A percentile compares a stretch with the other conserved stretches of the same genome.
Evolutionary conservation across 352 stramenopile species (phyloP).

Genomic region (Elongisporangium undulatum): DNA sequence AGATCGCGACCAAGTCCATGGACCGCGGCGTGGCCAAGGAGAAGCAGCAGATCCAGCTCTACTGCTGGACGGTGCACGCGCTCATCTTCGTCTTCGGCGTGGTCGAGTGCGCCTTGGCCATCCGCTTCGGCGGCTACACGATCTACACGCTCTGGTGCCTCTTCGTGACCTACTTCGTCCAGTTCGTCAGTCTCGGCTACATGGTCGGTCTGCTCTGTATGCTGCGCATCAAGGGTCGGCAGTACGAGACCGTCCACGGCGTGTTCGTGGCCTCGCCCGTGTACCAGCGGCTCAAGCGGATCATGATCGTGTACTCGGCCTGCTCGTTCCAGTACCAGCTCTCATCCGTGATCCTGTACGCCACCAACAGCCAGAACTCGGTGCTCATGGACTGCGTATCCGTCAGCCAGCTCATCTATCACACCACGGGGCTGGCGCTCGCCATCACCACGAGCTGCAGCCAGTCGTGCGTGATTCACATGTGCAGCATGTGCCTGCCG

Average conservation of each 20-base stretch:
- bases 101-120: slow-evolving; percentile 23
- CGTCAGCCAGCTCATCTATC: slow-evolving; percentile 33
- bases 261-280: slow-evolving; percentile 57
- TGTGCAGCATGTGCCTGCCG: slow-evolving; percentile 29
- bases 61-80: slow-evolving; percentile 22
- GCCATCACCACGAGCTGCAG: slow-evolving; percentile 47
- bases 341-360: slow-evolving; percentile 43
- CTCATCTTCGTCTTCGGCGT: slow-evolving; percentile 21
- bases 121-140: slow-evolving; percentile 38
- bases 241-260: slow-evolving; percentile 66
- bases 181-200: slow-evolving; percentile 46
- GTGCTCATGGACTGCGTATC: slow-evolving; percentile 33
- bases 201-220: slow-evolving; percentile 37
- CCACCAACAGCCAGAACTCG: slow-evolving; percentile 17
- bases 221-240: slow-evolving; percentile 43
- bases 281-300: slow-evolving; percentile 64
- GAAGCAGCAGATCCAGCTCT: slow-evolving; percentile 26
- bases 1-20: slow-evolving; percentile 46
- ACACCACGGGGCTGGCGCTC: slow-evolving; percentile 33
- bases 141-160: slow-evolving; percentile 38
- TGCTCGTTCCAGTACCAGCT: slow-evolving; percentile 65
- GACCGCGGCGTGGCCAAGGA: slow-evolving; percentile 41
- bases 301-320: slow-evolving; percentile 62
- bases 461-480: slow-evolving; percentile 35
- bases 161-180: slow-evolving; percentile 36